Conservation (phyloP, 495 filamentous ascomycete species). For the Annulohypoxylon nitens region DNA sequence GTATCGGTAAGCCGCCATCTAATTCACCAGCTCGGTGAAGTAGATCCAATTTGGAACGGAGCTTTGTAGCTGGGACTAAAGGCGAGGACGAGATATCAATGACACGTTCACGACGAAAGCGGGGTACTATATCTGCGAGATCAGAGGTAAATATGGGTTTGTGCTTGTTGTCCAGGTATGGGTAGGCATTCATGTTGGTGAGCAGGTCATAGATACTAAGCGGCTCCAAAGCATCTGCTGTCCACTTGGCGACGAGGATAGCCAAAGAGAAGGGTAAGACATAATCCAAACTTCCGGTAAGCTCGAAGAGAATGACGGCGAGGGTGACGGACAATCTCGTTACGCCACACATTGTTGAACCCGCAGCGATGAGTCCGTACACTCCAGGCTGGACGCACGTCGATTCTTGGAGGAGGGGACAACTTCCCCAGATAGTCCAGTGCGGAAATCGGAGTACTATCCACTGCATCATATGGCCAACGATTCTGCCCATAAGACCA, state of each 20-base stretch:
- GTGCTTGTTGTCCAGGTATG: constrained; percentile 93
- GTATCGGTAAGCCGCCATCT: constrained; percentile 89
- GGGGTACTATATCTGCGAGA: constrained; percentile 86
- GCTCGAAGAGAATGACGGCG: constrained; percentile 93
- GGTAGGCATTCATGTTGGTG: constrained; percentile 97
- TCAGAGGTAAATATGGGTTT: constrained; percentile 88
- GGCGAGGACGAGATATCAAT: constrained; percentile 90
- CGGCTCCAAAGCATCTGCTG: constrained; percentile 94
- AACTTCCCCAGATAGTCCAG: constrained; percentile 78
- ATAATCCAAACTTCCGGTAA: constrained; percentile 94
- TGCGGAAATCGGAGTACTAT: constrained; percentile 78
- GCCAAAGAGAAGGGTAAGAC: constrained; percentile 95
- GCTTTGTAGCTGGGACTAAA: constrained; percentile 76
- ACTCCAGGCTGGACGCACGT: constrained; percentile 95
- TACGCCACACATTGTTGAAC: constrained; percentile 97
- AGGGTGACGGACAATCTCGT: constrained; percentile 94
- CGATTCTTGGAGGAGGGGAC: constrained; percentile 74
- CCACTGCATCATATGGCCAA: constrained; percentile 90
- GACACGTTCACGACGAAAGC: constrained; percentile 76
- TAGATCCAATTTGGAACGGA: constrained; percentile 83
- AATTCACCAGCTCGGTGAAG: constrained; percentile 89
- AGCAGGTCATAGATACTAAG: constrained; percentile 95
- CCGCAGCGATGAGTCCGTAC: constrained; percentile 94
- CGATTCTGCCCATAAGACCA: constrained; percentile 88
- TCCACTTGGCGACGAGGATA: constrained; percentile 96